These are phyloP conservation scores for Colletotrichum liaoningense DNA, from an alignment of 2,329 filamentous ascomycete genomes.

Conservation along the genomic window DNA sequence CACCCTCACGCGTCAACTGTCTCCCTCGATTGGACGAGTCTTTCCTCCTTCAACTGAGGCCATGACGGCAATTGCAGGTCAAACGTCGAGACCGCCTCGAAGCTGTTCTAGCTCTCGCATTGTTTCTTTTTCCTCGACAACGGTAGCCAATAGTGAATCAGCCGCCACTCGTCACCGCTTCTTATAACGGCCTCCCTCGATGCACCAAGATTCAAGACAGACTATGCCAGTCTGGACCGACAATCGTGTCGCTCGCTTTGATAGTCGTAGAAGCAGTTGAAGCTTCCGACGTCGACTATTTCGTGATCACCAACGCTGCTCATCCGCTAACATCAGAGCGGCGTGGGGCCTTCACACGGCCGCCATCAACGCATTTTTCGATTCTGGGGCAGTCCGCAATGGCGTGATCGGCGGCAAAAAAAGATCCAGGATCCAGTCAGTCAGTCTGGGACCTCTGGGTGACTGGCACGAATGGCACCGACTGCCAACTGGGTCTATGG, in stretches of 20 bases:
- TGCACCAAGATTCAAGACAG: neutral
- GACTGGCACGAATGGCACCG: too few relatives aligned
- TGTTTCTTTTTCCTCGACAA: neutral
- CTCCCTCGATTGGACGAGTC: slow-evolving; percentile 16
- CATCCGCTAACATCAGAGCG: neutral
- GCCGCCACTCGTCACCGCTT: slow-evolving; percentile 28
- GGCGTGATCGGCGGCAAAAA: slow-evolving; percentile 24
- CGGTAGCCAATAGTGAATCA: neutral
- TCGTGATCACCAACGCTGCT: slow-evolving; percentile 3
- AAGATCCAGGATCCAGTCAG: neutral
- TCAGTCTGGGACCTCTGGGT: too few relatives aligned
- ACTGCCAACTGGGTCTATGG: too few relatives aligned
- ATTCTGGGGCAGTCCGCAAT: slow-evolving; percentile 26
- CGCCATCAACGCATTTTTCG: slow-evolving; percentile 9
- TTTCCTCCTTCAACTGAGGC: neutral
- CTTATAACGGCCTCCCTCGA: slow-evolving; percentile 4
- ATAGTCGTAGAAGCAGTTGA: slow-evolving; percentile 11
- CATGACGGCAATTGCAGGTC: neutral
- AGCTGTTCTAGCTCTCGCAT: neutral
- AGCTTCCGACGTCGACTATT: slow-evolving; percentile 12
- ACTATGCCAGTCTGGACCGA: slow-evolving; percentile 4
- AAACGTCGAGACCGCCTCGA: neutral
- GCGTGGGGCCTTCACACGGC: neutral
- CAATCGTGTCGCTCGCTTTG: neutral
- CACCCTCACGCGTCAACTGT: slow-evolving; percentile 6